phyloP scores from a whole-genome alignment of 331 rosid genomes.

The Phaseolus coccineus region DNA sequence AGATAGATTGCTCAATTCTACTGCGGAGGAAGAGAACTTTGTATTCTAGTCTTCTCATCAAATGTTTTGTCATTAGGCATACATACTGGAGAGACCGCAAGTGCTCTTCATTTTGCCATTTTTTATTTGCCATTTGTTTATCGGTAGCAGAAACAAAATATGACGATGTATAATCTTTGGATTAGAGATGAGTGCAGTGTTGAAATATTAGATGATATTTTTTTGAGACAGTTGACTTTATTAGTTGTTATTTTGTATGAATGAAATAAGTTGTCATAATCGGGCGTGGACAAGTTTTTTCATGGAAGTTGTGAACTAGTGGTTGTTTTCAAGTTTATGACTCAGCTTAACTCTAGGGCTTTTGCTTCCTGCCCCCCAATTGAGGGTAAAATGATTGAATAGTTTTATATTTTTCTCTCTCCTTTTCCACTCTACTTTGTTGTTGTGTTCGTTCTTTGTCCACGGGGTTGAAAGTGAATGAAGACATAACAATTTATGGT shows the following conservation, averaged over 20 bases:
- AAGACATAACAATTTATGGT: too few species aligned
- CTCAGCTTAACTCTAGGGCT: too few species aligned
- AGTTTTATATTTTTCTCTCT: too few species aligned
- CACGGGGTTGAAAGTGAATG: too few species aligned
- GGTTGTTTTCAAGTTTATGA: too few species aligned
- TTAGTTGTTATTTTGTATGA: not conserved
- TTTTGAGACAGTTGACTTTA: conserved; percentile 22
- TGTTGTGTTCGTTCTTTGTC: too few species aligned
- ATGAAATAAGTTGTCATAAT: conserved; percentile 26
- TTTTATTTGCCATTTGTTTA: conserved; percentile 48
- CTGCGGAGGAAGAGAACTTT: conserved; percentile 84
- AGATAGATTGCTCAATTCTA: conserved; percentile 58
- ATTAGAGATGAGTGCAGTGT: conserved; percentile 46
- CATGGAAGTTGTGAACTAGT: too few species aligned
- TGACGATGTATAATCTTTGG: conserved; percentile 42
- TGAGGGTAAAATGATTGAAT: too few species aligned
- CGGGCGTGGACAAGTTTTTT: not conserved
- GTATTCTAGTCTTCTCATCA: conserved; percentile 63
- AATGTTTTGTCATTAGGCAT: conserved; percentile 51
- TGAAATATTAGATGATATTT: conserved; percentile 32
- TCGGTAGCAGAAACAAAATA: conserved; percentile 13
- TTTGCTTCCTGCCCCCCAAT: too few species aligned
- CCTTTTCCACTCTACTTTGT: too few species aligned
- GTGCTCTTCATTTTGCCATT: conserved; percentile 45
- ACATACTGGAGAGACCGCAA: conserved; percentile 27